Conservation (phyloP, 768 basidiomycete genomes). For the Tylopilus sp. region DNA sequence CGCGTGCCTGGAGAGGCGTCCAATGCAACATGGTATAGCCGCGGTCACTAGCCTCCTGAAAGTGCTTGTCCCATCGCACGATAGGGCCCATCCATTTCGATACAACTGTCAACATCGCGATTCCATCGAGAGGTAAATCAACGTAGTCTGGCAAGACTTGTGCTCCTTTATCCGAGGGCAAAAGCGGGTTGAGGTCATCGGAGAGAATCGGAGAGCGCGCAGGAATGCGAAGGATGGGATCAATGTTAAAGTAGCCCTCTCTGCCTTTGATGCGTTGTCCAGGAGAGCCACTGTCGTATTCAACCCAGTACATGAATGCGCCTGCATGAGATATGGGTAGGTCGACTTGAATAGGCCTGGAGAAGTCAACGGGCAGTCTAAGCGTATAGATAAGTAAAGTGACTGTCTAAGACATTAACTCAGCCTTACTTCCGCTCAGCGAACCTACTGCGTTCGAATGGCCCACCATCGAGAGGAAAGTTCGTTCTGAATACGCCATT, state of each 20-base stretch:
- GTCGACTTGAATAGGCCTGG: slow-evolving; percentile 90
- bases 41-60: slow-evolving; percentile 78
- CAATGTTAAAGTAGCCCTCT: slow-evolving; percentile 95
- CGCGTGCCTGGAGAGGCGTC: slow-evolving; percentile 91
- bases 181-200: slow-evolving; percentile 46
- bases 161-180: slow-evolving; percentile 51
- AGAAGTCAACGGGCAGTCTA: slow-evolving; percentile 83
- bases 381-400: slow-evolving; percentile 12
- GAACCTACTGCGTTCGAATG: slow-evolving; percentile 73
- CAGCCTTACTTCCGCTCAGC: slow-evolving; percentile 66
- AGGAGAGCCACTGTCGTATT: slow-evolving; percentile 66
- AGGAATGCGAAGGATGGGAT: slow-evolving; percentile 79
- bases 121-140: slow-evolving; percentile 80
- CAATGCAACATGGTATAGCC: slow-evolving; percentile 99
- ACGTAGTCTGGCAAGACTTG: slow-evolving; percentile 48
- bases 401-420: neutral
- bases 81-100: slow-evolving; percentile 98
- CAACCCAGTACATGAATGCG: slow-evolving; percentile 93
- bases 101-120: slow-evolving; percentile 85
- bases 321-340: slow-evolving; percentile 96
- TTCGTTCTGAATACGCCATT: slow-evolving; percentile 95
- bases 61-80: slow-evolving; percentile 71
- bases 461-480: slow-evolving; percentile 91
- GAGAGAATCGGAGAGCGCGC: slow-evolving; percentile 73
- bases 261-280: slow-evolving; percentile 73